Percentiles rank a stretch among this genome's conserved stretches.
Conservation (phyloP, 164 flowering plant species). For the Vitis amurensis region DNA sequence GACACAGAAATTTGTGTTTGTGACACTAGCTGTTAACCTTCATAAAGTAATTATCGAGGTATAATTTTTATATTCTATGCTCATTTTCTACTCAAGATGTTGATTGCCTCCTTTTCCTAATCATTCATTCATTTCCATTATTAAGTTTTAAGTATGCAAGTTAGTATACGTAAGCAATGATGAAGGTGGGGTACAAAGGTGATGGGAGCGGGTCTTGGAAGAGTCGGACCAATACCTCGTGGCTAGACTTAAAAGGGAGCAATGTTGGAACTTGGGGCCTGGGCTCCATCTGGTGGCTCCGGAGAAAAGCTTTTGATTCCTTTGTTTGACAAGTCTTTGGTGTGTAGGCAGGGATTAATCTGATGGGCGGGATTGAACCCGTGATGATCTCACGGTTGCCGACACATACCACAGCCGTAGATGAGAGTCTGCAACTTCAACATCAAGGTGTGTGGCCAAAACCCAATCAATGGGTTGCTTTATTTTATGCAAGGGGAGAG, state of each 20-base stretch:
- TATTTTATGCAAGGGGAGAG: no score
- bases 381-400: neutral
- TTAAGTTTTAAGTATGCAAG: neutral
- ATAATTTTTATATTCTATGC: no score
- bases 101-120: neutral
- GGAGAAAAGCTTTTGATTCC: neutral
- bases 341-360: no score
- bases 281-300: neutral
- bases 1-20: neutral
- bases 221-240: neutral
- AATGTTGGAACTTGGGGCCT: neutral
- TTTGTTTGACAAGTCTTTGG: conserved; percentile 2
- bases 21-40: no score
- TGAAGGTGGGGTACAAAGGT: conserved; percentile 7
- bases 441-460: neutral
- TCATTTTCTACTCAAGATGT: neutral
- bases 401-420: neutral
- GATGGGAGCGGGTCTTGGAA: conserved; percentile 10
- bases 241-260: neutral
- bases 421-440: neutral
- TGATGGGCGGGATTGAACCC: neutral
- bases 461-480: no score
- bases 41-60: no score
- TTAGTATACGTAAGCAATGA: conserved; percentile 18
- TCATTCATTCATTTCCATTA: neutral